These are phyloP conservation scores for Euptelea pleiosperma DNA, from an alignment of 164 flowering plant species.

Conservation along the genomic window DNA sequence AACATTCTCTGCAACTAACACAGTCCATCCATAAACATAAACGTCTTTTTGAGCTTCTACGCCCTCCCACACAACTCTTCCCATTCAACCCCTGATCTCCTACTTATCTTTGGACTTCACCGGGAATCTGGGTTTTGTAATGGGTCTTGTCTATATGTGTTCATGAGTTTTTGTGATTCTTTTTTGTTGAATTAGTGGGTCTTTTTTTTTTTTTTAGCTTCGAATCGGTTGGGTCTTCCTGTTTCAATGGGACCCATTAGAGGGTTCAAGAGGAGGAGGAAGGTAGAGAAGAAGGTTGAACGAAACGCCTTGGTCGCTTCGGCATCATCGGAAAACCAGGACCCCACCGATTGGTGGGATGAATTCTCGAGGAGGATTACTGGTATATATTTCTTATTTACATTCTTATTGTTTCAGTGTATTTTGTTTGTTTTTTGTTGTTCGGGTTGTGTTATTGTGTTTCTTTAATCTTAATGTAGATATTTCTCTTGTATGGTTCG, in stretches of 20 bases:
- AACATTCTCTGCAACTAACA: constrained; percentile 7
- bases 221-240: constrained; percentile 15
- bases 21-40: background rate
- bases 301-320: constrained; percentile 10
- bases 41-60: background rate
- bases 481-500: too few relatives aligned
- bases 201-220: constrained; percentile 6
- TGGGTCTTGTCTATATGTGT: too few relatives aligned
- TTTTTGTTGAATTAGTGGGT: too few relatives aligned
- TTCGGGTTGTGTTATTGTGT: too few relatives aligned
- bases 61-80: background rate
- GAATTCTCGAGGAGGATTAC: constrained; percentile 43
- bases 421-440: too few relatives aligned
- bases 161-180: too few relatives aligned
- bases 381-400: constrained; percentile 30
- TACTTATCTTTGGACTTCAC: background rate
- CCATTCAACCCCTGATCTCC: constrained; percentile 10
- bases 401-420: too few relatives aligned
- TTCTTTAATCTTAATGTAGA: too few relatives aligned
- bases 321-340: constrained; percentile 37
- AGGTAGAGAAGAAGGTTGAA: constrained; percentile 31
- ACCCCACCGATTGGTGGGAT: constrained; percentile 54
- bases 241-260: constrained; percentile 52
- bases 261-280: constrained; percentile 49
- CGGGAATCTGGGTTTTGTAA: background rate